Evolutionary conservation across 192 early-diverging fungal genomes (phyloP).

Genomic region (Dissophora ornata): DNA sequence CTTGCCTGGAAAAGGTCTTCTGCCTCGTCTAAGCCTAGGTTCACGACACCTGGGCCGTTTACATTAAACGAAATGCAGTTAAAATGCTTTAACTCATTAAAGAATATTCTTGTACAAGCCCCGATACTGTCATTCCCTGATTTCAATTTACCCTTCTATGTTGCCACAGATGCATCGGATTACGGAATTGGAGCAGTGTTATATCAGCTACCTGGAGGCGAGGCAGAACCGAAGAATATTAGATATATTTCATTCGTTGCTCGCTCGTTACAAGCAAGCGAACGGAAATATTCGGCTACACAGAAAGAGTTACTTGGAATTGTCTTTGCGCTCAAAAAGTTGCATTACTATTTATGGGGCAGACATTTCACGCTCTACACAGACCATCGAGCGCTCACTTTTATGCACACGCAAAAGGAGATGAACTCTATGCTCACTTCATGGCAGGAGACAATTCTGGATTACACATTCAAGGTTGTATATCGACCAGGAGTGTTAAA

Average conservation of each 20-base stretch:
- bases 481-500: no score
- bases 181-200: conserved; percentile 12
- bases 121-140: conserved; percentile 16
- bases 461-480: no score
- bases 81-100: conserved; percentile 1
- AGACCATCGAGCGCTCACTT: conserved; percentile 14
- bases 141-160: conserved; percentile 15
- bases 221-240: no score
- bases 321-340: conserved; percentile 2
- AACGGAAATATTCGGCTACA: no score
- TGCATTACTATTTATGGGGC: conserved; percentile 16
- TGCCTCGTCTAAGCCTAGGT: no score
- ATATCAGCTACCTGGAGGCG: conserved; percentile 14
- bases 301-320: conserved; percentile 29
- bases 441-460: no score
- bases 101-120: conserved; percentile 6
- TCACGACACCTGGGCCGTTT: no score
- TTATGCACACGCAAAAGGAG: conserved; percentile 1
- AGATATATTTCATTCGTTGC: no score
- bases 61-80: background rate
- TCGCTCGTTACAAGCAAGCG: no score
- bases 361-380: no score
- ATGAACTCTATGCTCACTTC: conserved; percentile 20
- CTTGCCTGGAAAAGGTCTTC: no score
- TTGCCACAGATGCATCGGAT: conserved; percentile 45